Evolutionary conservation across 306 rosid species (phyloP), one percentile per base, ranked within the genome.

Genomic region (Pterocarpus macrocarpus): DNA sequence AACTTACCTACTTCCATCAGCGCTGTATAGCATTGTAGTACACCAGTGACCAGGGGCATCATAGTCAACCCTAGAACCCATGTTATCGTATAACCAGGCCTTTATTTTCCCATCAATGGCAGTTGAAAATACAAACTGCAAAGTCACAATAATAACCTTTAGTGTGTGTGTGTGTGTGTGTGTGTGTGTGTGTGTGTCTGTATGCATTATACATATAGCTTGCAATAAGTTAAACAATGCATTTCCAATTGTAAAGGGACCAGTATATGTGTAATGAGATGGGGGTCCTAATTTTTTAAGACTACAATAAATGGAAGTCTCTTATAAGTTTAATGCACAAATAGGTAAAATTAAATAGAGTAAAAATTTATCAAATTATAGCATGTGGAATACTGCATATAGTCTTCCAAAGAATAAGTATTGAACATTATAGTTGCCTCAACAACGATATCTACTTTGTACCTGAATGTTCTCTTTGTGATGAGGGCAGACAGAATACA

Each of bases 21-120:
- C 91, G 82, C 94, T 94, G 86, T 90, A 94, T 73, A 89, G 94
- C 90, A 94, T 87, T 65, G 89, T 89, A 4, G 98, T 92, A 79
- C 95, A 94, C 94, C 90, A 90, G 38, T 83, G 89, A 59, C 98
- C 97, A 75, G 98, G 98, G 66, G 98, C 97, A 84, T 94, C 90
- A 73, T 92, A 94, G 81, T 89, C 95, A 87, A 90, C 97, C 89
- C 94, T 87, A 44, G 97, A 89, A 77, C 97, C 98, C 90, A 80
- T 45, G 80, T 88, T 86, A 81, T 92, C 95, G 8, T 94, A 94
- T 58, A 94, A 78, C 98, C 98, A 94, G 49, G 95, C 97, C 84
- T 92, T 94, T 86, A 94, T 94, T 86, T 92, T 94, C 36, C 98
- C 98, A 86, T 94, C 97, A 75, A 80, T 67, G 64, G 97, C 95